Base-by-base conservation (phyloP, 371 early-diverging fungal species). In the Homolaphlyctis polyrhiza region DNA sequence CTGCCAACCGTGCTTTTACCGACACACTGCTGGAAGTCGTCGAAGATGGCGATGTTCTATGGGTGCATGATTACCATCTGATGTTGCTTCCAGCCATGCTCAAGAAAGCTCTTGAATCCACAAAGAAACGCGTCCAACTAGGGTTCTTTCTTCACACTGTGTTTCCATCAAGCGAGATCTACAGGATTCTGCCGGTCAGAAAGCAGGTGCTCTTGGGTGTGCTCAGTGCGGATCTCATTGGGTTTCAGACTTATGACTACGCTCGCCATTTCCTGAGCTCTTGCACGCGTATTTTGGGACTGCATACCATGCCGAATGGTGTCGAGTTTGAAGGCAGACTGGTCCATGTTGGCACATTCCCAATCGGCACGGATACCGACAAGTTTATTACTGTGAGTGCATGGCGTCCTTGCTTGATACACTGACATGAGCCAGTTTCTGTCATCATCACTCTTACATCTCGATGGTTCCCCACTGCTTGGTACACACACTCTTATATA, bases 21-120 rank as follows among this genome's bases (percentile, higher is more conserved):
- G 88, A 92, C 60, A 88, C 92, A 5, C 84, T 99, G 62, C 74
- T 80, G 8, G 85, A 87, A 33, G 82, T 89, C 59, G 85, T 91
- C 2, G 70, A 91, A 65, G 95, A 97, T 60, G 95, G 92, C 43
- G 99, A 98, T 77, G 77, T 98, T 47, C 89, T 99, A 43, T 99
- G 99, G 97, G 91, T 99, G n/a, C 99, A 99, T 62, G 99, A 99
- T 77, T 99, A 99, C 78, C 99, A 99, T 73, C 76, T 99, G 58
- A 96, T 99, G 96, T 79, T 99, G 45, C 81, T 99, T 35, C 99
- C 99, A 23, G 76, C 80, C 21, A 78, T 99, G 84, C 72, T 99
- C 45, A 79, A 91, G 28, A 79, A 85, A 62, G 71, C 79, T 54
- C 71, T 87, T 57, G 71, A 75, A 39, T 65, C 77, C 23, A 71